Evolutionary conservation across 2,329 filamentous ascomycete genomes (phyloP).

Genomic region (Gnomoniopsis sp.): DNA sequence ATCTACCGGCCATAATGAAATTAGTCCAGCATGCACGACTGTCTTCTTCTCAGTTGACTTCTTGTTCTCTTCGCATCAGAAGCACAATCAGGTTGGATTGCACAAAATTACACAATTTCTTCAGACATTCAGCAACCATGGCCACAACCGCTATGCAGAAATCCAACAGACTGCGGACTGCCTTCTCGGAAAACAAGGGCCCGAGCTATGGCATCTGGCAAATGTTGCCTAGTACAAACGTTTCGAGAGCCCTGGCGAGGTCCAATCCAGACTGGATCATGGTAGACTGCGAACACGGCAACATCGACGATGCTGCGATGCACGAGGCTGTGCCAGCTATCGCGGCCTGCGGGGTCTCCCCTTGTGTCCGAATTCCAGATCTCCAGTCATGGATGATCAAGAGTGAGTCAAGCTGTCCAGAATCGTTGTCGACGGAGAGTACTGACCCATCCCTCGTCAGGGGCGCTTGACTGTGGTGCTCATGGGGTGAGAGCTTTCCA

Average conservation of each 20-base stretch:
- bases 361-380: constrained; percentile 56
- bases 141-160: constrained; percentile 35
- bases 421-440: background rate
- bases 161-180: constrained; percentile 46
- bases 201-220: constrained; percentile 60
- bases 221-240: constrained; percentile 58
- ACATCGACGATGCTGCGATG: constrained; percentile 54
- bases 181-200: constrained; percentile 43
- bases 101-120: background rate
- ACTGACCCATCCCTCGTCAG: constrained; percentile 29
- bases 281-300: constrained; percentile 57
- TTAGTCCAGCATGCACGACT: background rate
- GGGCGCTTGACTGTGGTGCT: constrained; percentile 56
- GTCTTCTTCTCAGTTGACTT: background rate
- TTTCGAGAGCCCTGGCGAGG: constrained; percentile 57
- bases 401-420: constrained; percentile 33
- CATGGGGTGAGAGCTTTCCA: constrained; percentile 43
- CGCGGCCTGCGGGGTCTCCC: constrained; percentile 51
- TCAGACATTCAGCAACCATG: constrained; percentile 5
- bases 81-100: background rate
- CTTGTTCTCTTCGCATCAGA: background rate
- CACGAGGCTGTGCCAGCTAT: constrained; percentile 56
- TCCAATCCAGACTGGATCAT: constrained; percentile 66
- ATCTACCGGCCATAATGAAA: background rate
- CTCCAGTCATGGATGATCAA: constrained; percentile 55